Evolutionary conservation across 2,329 filamentous ascomycete genomes (phyloP), one percentile per base, ranked within the genome.

Genomic region (Paradendryphiella salina): DNA sequence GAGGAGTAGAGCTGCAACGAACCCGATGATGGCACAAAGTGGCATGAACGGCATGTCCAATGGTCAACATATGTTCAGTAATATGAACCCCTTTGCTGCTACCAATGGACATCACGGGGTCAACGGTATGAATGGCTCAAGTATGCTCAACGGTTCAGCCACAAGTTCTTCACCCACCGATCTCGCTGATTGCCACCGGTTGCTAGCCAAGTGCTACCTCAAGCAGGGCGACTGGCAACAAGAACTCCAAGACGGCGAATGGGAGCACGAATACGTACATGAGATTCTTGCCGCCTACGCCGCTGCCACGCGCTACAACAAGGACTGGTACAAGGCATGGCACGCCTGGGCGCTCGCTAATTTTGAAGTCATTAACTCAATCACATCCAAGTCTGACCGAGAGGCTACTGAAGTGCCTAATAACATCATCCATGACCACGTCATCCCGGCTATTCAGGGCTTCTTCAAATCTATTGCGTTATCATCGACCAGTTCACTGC

Each of bases 311-410:
- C 87, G 90, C 52, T 96, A 95, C 75, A 96, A 99, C 70, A 87
- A 90, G 28, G 86, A 87, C 54, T 99, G 93, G 85, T 99, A 99
- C 78, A 99, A 99, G 76, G 94, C 95, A 6, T 99, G 94, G 94
- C 94, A 99, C 74, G 89, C 94, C 0, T 99, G 94, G 93, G 95
- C 94, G 9, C 76, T 99, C 56, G 93, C 94, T 46, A 99, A 99
- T 73, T 99, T 99, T 66, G 93, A 99, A 75, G 94, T 99, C 50
- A 92, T 97, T 31, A 96, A 94, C 63, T 85, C 88, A 0, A 78
- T 94, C 50, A 84, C 86, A 7, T 81, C 87, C 17, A 82, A 85
- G 49, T 81, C 81, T 13, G 88, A 88, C 57, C 80, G 83, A 37
- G 81, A 83, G 54, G 77, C 75, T 13, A 75, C 79, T 21, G 75